Percentiles rank a stretch among this genome's conserved stretches.
These are phyloP conservation scores for Tolypocladium guangdongense DNA, from an alignment of 2,329 filamentous ascomycete genomes.

Conservation along the genomic window DNA sequence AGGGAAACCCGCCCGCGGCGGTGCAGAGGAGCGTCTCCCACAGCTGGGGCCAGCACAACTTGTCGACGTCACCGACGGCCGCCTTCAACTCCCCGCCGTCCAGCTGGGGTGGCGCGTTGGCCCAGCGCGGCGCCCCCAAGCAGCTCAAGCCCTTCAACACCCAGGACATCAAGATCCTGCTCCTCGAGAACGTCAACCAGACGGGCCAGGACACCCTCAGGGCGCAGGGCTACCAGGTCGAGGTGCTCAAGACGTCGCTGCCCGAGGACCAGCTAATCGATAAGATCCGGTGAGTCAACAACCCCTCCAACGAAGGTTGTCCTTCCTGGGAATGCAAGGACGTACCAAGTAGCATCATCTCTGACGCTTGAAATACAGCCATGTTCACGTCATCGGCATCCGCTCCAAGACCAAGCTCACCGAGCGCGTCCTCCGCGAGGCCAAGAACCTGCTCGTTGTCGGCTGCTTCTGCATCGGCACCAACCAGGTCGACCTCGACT, in stretches of 20 bases:
- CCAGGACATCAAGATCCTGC: constrained; percentile 89
- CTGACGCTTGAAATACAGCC: constrained; percentile 35
- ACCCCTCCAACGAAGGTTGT: neutral
- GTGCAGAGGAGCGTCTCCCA: constrained; percentile 35
- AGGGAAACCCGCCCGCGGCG: constrained; percentile 19
- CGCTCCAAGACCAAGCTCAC: constrained; percentile 95
- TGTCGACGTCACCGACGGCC: constrained; percentile 65
- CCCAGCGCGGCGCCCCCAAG: constrained; percentile 42
- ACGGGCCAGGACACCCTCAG: constrained; percentile 75
- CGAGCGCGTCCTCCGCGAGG: constrained; percentile 71
- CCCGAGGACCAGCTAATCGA: constrained; percentile 90
- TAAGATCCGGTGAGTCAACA: constrained; percentile 70
- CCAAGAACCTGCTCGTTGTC: constrained; percentile 89
- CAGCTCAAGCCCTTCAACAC: constrained; percentile 92
- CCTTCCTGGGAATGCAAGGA: no score
- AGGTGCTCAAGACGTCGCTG: constrained; percentile 78
- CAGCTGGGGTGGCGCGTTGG: constrained; percentile 41
- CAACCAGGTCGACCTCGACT: constrained; percentile 84
- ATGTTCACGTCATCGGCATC: constrained; percentile 96
- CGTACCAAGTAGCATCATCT: neutral
- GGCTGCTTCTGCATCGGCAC: constrained; percentile 99
- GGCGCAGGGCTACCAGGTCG: constrained; percentile 90
- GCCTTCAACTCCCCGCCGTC: constrained; percentile 65
- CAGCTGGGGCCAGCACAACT: constrained; percentile 39
- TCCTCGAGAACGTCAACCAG: constrained; percentile 93